These are phyloP conservation scores for Domatiomyces catenatus DNA, from an alignment of 2,329 filamentous ascomycete species.

Conservation along the genomic window DNA sequence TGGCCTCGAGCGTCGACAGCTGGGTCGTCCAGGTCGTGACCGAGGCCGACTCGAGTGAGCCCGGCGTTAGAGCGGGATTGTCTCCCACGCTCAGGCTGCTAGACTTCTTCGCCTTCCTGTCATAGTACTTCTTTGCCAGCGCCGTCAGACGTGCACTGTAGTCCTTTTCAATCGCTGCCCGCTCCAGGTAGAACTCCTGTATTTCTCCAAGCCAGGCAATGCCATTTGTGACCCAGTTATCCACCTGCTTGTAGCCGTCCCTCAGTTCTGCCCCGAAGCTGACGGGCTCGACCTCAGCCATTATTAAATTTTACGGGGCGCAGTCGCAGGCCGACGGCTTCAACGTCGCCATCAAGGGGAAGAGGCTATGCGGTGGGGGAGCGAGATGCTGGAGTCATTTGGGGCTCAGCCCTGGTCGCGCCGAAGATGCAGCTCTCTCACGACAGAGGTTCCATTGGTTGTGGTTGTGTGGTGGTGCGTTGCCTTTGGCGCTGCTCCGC, in stretches of 20 bases:
- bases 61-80: constrained; percentile 79
- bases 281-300: constrained; percentile 16
- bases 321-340: neutral
- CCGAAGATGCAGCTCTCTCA: neutral
- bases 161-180: constrained; percentile 88
- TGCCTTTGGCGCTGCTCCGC: neutral
- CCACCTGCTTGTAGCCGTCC: constrained; percentile 94
- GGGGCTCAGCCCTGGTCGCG: neutral
- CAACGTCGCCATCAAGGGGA: neutral
- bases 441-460: neutral
- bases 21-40: constrained; percentile 95
- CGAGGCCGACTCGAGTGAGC: constrained; percentile 88
- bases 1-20: constrained; percentile 72
- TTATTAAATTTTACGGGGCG: constrained; percentile 1
- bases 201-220: constrained; percentile 95
- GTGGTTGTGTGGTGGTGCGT: neutral
- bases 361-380: neutral
- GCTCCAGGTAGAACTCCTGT: constrained; percentile 91
- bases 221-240: constrained; percentile 59
- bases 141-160: constrained; percentile 77
- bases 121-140: constrained; percentile 89
- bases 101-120: constrained; percentile 86
- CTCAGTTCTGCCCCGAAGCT: constrained; percentile 82
- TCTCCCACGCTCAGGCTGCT: constrained; percentile 84
- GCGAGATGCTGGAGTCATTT: neutral